Percentiles rank a stretch among this genome's conserved stretches.
Conservation (phyloP, 139 green algal species). For the Chlamydomonas sphaeroides region DNA sequence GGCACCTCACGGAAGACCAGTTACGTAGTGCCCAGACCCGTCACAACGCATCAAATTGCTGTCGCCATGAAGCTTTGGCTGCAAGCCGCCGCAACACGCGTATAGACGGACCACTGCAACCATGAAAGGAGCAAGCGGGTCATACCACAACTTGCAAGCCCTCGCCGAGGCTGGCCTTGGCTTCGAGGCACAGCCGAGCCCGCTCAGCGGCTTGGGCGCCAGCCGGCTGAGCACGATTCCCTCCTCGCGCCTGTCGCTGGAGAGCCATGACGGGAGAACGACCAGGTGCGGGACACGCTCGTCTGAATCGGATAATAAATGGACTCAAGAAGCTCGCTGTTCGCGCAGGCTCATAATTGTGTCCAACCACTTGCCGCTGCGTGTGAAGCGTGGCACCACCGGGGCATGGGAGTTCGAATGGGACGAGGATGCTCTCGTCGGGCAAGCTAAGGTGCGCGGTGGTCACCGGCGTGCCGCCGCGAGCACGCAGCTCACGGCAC, state of each 20-base stretch:
- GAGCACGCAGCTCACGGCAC: too few relatives aligned
- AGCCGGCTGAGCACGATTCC: neutral
- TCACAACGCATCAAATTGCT: too few relatives aligned
- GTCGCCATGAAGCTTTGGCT: too few relatives aligned
- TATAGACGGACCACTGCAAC: neutral
- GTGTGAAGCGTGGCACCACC: constrained; percentile 49
- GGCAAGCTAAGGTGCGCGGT: constrained; percentile 86
- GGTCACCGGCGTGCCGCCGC: too few relatives aligned
- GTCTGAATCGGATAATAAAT: neutral
- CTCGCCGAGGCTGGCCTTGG: neutral
- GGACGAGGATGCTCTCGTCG: constrained; percentile 94
- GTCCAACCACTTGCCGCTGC: constrained; percentile 91
- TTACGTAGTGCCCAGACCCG: too few relatives aligned
- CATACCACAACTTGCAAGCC: constrained; percentile 2
- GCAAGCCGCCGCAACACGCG: too few relatives aligned
- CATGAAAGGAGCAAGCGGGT: constrained; percentile 16
- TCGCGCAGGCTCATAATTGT: constrained; percentile 89
- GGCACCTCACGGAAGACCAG: too few relatives aligned
- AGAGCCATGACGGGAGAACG: constrained; percentile 17
- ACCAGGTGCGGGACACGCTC: neutral
- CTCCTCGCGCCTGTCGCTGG: neutral
- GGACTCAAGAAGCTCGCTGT: neutral
- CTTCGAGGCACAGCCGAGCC: neutral
- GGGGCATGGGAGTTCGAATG: constrained; percentile 93
- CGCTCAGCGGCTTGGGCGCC: neutral